These are phyloP conservation scores for Boletus mariae DNA, from an alignment of 1,284 basidiomycete genomes.

Conservation along the genomic window DNA sequence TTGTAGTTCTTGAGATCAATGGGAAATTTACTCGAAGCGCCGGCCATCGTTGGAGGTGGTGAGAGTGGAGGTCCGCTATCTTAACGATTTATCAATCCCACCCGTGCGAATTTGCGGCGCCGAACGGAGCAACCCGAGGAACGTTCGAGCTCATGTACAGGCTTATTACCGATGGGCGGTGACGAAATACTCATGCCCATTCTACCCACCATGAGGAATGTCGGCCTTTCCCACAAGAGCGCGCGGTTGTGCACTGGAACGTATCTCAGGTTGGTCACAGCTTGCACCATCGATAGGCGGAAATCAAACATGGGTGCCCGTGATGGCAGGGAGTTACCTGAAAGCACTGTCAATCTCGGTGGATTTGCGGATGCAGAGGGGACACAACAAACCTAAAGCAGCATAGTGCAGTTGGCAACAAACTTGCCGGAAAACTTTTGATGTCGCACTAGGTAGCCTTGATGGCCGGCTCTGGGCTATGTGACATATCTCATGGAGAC, in stretches of 20 bases:
- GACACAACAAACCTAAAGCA: not conserved
- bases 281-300: not conserved
- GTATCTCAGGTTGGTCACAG: not conserved
- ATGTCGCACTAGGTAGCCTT: not conserved
- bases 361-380: not conserved
- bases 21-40: conserved; percentile 52
- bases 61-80: conserved; percentile 1
- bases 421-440: not conserved
- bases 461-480: not conserved
- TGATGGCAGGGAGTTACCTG: not conserved
- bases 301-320: not conserved
- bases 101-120: conserved; percentile 23
- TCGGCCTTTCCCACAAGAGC: not conserved
- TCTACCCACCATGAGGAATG: not conserved
- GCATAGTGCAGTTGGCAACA: not conserved
- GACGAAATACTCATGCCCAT: not conserved
- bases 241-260: not conserved
- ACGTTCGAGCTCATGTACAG: not conserved
- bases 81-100: conserved; percentile 16
- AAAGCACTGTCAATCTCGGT: conserved; percentile 4
- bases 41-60: conserved; percentile 35
- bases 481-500: too few relatives aligned
- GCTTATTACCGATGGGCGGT: conserved; percentile 2
- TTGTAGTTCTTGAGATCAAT: conserved; percentile 75
- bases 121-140: not conserved